Conservation (phyloP, 768 basidiomycete genomes). For the Gyrodon lividus region DNA sequence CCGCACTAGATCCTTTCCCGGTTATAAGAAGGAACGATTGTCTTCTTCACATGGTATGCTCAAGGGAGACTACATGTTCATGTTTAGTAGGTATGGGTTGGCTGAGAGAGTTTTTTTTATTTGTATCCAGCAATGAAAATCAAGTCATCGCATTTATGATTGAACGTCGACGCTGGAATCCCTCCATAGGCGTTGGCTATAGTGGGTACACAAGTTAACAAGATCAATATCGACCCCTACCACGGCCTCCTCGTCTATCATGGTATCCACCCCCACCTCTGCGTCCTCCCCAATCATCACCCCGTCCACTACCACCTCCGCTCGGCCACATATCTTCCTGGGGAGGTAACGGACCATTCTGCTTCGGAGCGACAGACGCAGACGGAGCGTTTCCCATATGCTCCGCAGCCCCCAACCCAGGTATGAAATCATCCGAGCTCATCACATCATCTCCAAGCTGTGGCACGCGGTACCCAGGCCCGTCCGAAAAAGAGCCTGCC, state of each 20-base stretch:
- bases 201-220: neutral
- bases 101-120: too few species aligned
- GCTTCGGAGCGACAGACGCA: constrained; percentile 34
- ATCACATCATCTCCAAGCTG: constrained; percentile 28
- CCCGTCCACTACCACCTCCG: constrained; percentile 29
- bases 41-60: too few species aligned
- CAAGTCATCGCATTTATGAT: too few species aligned
- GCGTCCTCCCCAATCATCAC: constrained; percentile 39
- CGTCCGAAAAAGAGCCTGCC: constrained; percentile 17
- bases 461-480: constrained; percentile 24
- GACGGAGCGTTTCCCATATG: constrained; percentile 15
- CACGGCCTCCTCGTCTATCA: constrained; percentile 24
- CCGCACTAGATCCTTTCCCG: neutral
- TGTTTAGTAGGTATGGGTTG: too few species aligned
- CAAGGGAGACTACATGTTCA: too few species aligned
- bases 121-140: too few species aligned
- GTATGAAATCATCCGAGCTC: constrained; percentile 59
- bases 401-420: constrained; percentile 53
- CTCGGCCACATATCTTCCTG: constrained; percentile 54
- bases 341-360: constrained; percentile 38
- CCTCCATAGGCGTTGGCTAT: neutral
- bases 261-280: constrained; percentile 35
- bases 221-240: constrained; percentile 27
- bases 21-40: too few species aligned
- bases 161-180: neutral